A percentile compares a stretch with the other conserved stretches of the same genome.
These are phyloP conservation scores for Flammula alnicola DNA, from an alignment of 1,284 basidiomycete species.

Conservation along the genomic window DNA sequence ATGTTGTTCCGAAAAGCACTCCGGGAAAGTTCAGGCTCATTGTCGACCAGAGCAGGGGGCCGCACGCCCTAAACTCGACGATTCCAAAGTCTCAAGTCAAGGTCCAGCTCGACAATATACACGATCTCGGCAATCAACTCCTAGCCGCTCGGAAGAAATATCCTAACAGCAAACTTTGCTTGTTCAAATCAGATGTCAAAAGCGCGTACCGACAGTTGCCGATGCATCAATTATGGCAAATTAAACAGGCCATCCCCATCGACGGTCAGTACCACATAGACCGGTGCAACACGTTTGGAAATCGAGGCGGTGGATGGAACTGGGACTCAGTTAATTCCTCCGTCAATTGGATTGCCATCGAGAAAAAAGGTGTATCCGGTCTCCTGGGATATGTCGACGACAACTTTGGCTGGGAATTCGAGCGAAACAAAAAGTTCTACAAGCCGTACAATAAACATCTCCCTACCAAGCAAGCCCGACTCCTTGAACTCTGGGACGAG, in stretches of 20 bases:
- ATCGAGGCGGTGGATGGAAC: slow-evolving; percentile 25
- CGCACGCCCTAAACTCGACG: slow-evolving; percentile 43
- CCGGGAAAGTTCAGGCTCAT: slow-evolving; percentile 40
- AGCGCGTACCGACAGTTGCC: slow-evolving; percentile 40
- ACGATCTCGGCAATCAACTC: slow-evolving; percentile 28
- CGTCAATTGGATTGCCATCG: slow-evolving; percentile 37
- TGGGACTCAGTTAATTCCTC: slow-evolving; percentile 35
- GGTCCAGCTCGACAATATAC: slow-evolving; percentile 18
- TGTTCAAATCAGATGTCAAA: slow-evolving; percentile 41
- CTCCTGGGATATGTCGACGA: slow-evolving; percentile 19
- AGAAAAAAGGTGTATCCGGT: slow-evolving; percentile 10
- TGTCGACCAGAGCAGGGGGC: slow-evolving; percentile 22
- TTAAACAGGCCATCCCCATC: slow-evolving; percentile 39
- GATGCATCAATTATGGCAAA: slow-evolving; percentile 43
- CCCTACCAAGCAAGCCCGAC: slow-evolving; percentile 21
- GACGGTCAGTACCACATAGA: slow-evolving; percentile 29
- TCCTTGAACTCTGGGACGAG: slow-evolving; percentile 37
- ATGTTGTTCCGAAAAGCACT: slow-evolving; percentile 42
- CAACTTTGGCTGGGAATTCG: slow-evolving; percentile 5
- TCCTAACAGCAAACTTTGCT: slow-evolving; percentile 12
- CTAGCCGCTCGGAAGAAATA: slow-evolving; percentile 9
- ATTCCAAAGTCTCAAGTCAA: slow-evolving; percentile 17
- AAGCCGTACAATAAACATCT: slow-evolving; percentile 7
- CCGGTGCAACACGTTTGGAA: slow-evolving; percentile 36
- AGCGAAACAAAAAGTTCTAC: not conserved